These are phyloP conservation scores for Glutinoglossum americanum DNA, from an alignment of 495 filamentous ascomycete species.

Conservation along the genomic window DNA sequence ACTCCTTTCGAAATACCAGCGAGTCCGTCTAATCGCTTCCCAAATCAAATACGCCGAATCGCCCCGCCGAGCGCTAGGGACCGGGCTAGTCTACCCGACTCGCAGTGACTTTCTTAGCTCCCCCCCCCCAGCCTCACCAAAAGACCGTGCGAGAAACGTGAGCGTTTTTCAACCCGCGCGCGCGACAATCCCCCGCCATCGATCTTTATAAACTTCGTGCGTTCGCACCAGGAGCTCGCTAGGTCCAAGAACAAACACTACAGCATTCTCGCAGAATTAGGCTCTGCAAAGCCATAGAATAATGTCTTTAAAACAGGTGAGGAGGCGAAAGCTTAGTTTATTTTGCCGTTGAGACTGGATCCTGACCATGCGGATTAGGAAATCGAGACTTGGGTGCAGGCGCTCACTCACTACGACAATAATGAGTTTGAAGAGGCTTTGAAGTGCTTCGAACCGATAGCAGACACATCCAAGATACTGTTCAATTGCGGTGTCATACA, in stretches of 20 bases:
- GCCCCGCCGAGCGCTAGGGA: too few relatives aligned
- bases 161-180: background rate
- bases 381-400: conserved; percentile 96
- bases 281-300: background rate
- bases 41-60: too few relatives aligned
- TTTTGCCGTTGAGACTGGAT: background rate
- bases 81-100: too few relatives aligned
- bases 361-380: conserved; percentile 32
- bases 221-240: background rate
- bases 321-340: conserved; percentile 12
- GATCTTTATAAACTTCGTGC: background rate
- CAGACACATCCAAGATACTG: conserved; percentile 93
- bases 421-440: conserved; percentile 86
- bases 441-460: conserved; percentile 59
- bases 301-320: conserved; percentile 64
- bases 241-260: too few relatives aligned
- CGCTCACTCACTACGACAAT: conserved; percentile 79
- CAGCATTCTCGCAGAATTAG: background rate
- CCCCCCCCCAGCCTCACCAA: too few relatives aligned
- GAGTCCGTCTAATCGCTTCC: too few relatives aligned
- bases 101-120: too few relatives aligned
- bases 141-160: background rate
- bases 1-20: too few relatives aligned
- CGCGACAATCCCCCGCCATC: background rate
- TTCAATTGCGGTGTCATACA: conserved; percentile 99